Evolutionary conservation across 192 early-diverging fungal genomes (phyloP).

Genomic region (Gamsiella multidivaricata): DNA sequence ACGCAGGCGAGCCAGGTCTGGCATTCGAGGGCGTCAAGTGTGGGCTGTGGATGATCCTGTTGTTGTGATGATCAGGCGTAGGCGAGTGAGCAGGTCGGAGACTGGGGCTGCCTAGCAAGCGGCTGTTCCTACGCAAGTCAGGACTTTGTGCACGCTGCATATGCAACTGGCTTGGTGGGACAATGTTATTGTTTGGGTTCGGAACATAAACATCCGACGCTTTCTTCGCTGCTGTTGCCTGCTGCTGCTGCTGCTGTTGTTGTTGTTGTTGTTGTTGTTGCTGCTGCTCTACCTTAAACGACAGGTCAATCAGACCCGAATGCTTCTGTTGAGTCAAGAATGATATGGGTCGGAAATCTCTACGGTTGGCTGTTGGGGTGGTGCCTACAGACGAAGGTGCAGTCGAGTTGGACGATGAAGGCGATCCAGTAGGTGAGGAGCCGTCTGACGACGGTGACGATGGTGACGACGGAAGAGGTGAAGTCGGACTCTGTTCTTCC

Average conservation of each 20-base stretch:
- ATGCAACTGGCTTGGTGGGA: constrained; percentile 33
- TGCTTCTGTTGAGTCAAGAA: constrained; percentile 33
- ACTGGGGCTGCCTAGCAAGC: constrained; percentile 42
- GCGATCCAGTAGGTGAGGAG: constrained; percentile 21
- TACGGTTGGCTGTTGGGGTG: constrained; percentile 9
- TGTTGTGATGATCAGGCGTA: background rate
- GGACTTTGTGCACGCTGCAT: constrained; percentile 33
- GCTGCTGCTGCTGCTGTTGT: constrained; percentile 8
- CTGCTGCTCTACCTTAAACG: background rate
- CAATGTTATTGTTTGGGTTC: constrained; percentile 41
- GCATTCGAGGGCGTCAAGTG: constrained; percentile 1
- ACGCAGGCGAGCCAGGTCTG: constrained; percentile 28
- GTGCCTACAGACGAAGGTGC: constrained; percentile 12
- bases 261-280: constrained; percentile 15
- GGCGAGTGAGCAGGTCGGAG: constrained; percentile 18
- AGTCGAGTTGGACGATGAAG: constrained; percentile 10
- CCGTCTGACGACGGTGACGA: background rate
- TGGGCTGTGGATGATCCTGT: constrained; percentile 24
- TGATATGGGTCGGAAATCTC: constrained; percentile 42
- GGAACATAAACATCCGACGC: constrained; percentile 33
- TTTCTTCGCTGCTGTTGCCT: background rate
- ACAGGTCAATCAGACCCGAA: background rate
- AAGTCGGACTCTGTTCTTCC: background rate
- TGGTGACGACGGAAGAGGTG: background rate
- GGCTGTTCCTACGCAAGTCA: constrained; percentile 15